These are phyloP conservation scores for Verticillium longisporum DNA, from an alignment of 2,329 filamentous ascomycete genomes.

Conservation along the genomic window DNA sequence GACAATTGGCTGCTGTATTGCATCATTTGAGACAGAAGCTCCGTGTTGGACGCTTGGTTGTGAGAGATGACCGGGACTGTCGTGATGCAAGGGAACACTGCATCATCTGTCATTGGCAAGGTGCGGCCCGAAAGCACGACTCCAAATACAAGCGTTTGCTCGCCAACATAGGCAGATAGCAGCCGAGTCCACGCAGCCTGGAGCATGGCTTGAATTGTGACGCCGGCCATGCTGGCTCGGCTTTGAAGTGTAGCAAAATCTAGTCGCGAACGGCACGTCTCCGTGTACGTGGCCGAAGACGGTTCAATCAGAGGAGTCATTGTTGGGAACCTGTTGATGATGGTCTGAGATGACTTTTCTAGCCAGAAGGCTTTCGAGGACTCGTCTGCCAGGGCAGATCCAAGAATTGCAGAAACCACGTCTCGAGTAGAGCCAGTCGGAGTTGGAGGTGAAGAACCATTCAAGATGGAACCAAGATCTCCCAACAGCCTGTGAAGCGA, in stretches of 20 bases:
- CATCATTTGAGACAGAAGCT: conserved; percentile 58
- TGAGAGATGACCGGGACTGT: conserved; percentile 68
- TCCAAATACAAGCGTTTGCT: conserved; percentile 68
- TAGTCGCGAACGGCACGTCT: conserved; percentile 10
- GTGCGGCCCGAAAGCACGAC: conserved; percentile 72
- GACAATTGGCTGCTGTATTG: conserved; percentile 56
- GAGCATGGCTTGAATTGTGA: conserved; percentile 69
- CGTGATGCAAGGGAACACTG: conserved; percentile 72
- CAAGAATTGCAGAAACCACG: conserved; percentile 34
- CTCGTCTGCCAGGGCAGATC: conserved; percentile 18
- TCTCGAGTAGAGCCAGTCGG: conserved; percentile 18
- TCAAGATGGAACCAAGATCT: conserved; percentile 38
- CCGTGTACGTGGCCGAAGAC: background rate
- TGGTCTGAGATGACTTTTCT: conserved; percentile 39
- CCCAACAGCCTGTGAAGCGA: conserved; percentile 61
- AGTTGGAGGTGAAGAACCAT: conserved; percentile 5
- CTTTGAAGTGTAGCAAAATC: conserved; percentile 42
- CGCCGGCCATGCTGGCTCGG: conserved; percentile 48
- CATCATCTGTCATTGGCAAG: conserved; percentile 48
- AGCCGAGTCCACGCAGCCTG: conserved; percentile 75
- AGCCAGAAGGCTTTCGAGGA: conserved; percentile 56
- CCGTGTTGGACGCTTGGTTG: conserved; percentile 44
- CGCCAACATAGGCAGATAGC: conserved; percentile 70
- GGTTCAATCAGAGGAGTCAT: conserved; percentile 54
- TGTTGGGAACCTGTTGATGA: conserved; percentile 67